A percentile compares a stretch with the other conserved stretches of the same genome.
Conservation (phyloP, 371 early-diverging fungal genomes). For the Racocetra persica region DNA sequence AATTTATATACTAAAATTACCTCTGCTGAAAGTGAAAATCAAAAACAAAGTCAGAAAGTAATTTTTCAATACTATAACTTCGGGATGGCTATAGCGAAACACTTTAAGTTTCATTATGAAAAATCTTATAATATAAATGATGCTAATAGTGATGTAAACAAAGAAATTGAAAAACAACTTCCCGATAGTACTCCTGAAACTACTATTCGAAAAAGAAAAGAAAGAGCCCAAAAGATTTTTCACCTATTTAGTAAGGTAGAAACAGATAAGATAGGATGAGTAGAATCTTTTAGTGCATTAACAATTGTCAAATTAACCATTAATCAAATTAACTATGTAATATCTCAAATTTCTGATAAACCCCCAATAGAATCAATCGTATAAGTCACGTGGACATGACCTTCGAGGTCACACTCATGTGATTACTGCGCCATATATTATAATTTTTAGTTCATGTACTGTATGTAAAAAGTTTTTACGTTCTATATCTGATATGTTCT, state of each 20-base stretch:
- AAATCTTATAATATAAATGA: neutral
- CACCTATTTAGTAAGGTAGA: neutral
- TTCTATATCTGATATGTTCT: no score
- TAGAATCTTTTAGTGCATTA: conserved; percentile 15
- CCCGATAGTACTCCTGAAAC: neutral
- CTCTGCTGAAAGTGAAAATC: neutral
- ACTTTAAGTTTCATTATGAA: neutral
- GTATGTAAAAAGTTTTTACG: no score
- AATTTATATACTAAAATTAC: neutral
- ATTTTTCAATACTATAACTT: neutral
- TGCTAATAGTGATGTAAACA: conserved; percentile 21
- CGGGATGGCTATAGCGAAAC: neutral
- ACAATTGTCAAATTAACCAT: conserved; percentile 4
- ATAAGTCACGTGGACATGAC: no score
- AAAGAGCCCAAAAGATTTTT: conserved; percentile 32
- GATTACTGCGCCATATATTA: no score
- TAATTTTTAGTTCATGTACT: no score
- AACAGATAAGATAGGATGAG: conserved; percentile 8
- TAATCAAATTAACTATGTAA: no score
- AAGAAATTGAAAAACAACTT: conserved; percentile 35
- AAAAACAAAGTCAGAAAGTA: neutral
- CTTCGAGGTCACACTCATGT: no score
- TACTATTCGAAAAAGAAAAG: conserved; percentile 17
- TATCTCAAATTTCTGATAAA: no score
- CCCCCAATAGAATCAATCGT: no score